Conservation (phyloP, 306 rosid species). For the Sicyos baderoa region DNA sequence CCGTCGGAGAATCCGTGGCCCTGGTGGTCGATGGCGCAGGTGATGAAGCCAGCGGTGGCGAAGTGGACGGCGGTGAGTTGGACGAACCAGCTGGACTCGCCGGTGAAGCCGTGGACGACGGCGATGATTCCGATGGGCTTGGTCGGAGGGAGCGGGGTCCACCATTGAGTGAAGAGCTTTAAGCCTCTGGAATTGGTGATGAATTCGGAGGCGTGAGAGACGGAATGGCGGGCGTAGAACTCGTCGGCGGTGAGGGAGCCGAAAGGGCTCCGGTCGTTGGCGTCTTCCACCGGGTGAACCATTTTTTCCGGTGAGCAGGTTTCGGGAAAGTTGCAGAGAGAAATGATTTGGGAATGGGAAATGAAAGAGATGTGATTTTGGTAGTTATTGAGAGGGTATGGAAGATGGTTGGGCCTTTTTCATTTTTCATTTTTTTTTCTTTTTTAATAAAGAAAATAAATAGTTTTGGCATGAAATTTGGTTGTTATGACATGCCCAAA, state of each 20-base stretch:
- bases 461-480: not conserved
- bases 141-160: conserved; percentile 70
- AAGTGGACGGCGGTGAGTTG: conserved; percentile 80
- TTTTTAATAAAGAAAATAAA: too few relatives aligned
- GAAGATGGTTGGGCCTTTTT: not conserved
- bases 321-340: not conserved
- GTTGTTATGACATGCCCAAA: too few relatives aligned
- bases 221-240: conserved; percentile 72
- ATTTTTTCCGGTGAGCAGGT: conserved; percentile 22
- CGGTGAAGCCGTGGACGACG: conserved; percentile 85
- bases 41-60: conserved; percentile 69
- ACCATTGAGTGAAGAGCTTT: conserved; percentile 84
- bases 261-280: conserved; percentile 67
- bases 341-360: not conserved
- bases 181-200: conserved; percentile 60
- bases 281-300: conserved; percentile 79
- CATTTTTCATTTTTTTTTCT: too few relatives aligned
- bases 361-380: not conserved
- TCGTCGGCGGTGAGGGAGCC: conserved; percentile 56
- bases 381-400: not conserved
- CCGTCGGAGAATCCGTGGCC: conserved; percentile 99
- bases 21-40: conserved; percentile 90
- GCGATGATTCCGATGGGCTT: conserved; percentile 45
- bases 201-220: conserved; percentile 62
- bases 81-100: conserved; percentile 91